Base-by-base conservation (phyloP, 148 eudicot genomes). In the Fagopyrum homotropicum region DNA sequence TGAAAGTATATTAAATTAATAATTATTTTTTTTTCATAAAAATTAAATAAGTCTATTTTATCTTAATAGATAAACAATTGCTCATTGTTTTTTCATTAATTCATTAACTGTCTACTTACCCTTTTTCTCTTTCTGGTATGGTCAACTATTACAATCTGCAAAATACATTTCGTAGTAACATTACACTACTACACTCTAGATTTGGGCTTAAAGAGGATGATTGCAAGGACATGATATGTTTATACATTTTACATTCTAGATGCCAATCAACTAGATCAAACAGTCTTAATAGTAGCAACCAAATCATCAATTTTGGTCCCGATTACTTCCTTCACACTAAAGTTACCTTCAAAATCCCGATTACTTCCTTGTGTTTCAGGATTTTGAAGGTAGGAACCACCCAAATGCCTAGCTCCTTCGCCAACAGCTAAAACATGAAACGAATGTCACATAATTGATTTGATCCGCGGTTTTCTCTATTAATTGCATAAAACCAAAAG, bases 381-480 rank as follows among this genome's bases (percentile, higher is more conserved):
- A 95, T 88, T 86, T 95, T 95, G 92, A 95, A 95, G 22, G 98
- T 95, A 0, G 98, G 98, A 80, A 82, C 86, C 72, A 94, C 97
- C 77, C 75, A 81, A 11, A 94, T 91, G 15, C 97, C 97, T 15
- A 95, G 86, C 80, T 95, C 98, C 86, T 90, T 92, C 7, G 98
- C 98, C 82, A 92, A 79, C 49, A 90, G 63, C 98, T 92, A 88
- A 78, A 69, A 84, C 69, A 60, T 26, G 57, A 54, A 35, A 77
- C 57, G 45, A 22, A 74, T 8, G 11, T 49, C 2, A 7, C 52
- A 49, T 6, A 49, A 49, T 49, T 49, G 1, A 56, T 9, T 56
- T 29, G 19, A 19, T 56, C 29, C 3, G 3, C 8, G 4, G 61
- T 56, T n/a, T n/a, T 17, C 7, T 9, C 19, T 17, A 56, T 17